Base-by-base conservation (phyloP, 73 alveolate species). In the Symbiodinium natans region DNA sequence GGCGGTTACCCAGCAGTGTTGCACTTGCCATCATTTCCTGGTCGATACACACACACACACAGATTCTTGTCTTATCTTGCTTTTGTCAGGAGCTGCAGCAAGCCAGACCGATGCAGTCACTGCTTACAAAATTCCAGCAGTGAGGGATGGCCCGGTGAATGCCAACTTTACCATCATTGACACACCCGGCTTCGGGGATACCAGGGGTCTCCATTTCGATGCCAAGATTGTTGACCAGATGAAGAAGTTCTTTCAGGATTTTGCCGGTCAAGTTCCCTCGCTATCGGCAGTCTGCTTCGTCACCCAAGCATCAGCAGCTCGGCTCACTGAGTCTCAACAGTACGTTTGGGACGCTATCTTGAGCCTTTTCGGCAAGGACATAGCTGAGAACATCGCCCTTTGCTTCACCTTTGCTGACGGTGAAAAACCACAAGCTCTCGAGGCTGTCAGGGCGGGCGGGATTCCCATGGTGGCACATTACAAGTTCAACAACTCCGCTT, bases 181-280 rank as follows among this genome's bases (percentile, higher is more conserved):
- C 97, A 90, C 97, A 3, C 97, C 97, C 3, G 97, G 97, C 77
- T 90, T 90, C 73, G 97, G 89, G 23, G 97, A 90, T n/a, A 90
- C 97, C 19, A 31, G 97, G 2, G 97, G 97, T 17, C 59, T 73
- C 23, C 97, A 90, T 39, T 90, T 71, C 54, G 97, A 90, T n/a
- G 40, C 82, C 89, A 90, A 90, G 80, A 90, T 73, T 9, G 88
- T 90, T 10, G 97, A 90, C 43, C 97, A 90, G 54, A 68, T 90
- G 89, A 90, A 43, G 97, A 68, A 73, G 52, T 73, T 90, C 82
- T 90, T 90, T 43, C n/a, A 71, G 19, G 88, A 48, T 56, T 36
- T 71, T 83, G 82, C 80, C 38, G 56, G 29, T 27, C 88, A 90
- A 8, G 97, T 90, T 11, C 25, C 7, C 21, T 19, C 41, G 43